phyloP scores from a whole-genome alignment of 148 eudicot species.

The Rheum nobile region DNA sequence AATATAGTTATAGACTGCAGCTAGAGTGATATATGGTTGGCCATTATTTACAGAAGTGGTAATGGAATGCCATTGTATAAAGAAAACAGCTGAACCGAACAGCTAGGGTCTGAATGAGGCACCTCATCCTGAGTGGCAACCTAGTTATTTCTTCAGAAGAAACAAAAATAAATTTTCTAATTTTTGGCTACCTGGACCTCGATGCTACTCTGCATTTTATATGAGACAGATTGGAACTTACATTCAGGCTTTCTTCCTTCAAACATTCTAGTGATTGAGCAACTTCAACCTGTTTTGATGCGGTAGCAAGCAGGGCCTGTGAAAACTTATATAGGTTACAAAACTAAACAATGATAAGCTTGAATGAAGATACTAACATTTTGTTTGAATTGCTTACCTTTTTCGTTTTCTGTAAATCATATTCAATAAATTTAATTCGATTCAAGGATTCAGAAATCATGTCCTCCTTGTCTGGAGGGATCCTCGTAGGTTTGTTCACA shows the following conservation, averaged over 20 bases:
- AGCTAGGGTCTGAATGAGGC: too few species aligned
- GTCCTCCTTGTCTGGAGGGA: slow-evolving; percentile 82
- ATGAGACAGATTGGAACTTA: slow-evolving; percentile 24
- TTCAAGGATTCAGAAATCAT: slow-evolving; percentile 60
- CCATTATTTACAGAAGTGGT: not conserved
- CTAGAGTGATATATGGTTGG: not conserved
- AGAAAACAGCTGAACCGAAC: too few species aligned
- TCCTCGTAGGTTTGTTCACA: slow-evolving; percentile 52
- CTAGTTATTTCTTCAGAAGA: not conserved
- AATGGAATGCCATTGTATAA: too few species aligned
- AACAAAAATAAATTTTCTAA: not conserved
- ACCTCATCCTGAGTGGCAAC: too few species aligned
- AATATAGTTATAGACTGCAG: too few species aligned
- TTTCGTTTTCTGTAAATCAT: slow-evolving; percentile 86
- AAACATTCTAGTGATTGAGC: slow-evolving; percentile 71
- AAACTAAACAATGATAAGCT: not conserved
- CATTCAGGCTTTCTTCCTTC: slow-evolving; percentile 45
- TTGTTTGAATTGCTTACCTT: slow-evolving; percentile 33
- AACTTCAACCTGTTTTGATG: slow-evolving; percentile 86
- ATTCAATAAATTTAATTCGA: slow-evolving; percentile 79
- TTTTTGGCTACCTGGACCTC: not conserved
- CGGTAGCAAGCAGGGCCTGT: slow-evolving; percentile 73
- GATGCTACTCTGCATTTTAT: not conserved
- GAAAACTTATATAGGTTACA: not conserved
- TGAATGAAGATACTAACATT: not conserved